These are phyloP conservation scores for Aplosporella prunicola DNA, from an alignment of 2,329 filamentous ascomycete species.

Conservation along the genomic window DNA sequence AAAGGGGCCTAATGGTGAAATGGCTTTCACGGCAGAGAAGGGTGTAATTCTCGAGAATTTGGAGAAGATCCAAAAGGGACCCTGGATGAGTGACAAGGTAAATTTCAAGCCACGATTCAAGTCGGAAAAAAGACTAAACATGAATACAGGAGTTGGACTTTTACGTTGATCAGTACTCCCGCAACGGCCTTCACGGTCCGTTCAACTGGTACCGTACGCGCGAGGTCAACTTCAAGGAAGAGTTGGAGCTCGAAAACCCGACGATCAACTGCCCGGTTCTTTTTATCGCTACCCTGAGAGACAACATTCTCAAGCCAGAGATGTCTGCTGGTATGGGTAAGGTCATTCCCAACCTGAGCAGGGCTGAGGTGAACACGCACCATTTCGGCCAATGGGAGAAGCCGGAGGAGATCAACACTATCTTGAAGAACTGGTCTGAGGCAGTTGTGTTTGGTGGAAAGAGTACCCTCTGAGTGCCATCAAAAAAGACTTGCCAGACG, in stretches of 20 bases:
- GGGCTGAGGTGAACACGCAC: slow-evolving; percentile 54
- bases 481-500: too few relatives aligned
- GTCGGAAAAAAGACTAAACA: neutral
- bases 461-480: slow-evolving; percentile 35
- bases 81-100: slow-evolving; percentile 53
- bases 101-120: slow-evolving; percentile 15
- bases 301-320: slow-evolving; percentile 61
- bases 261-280: slow-evolving; percentile 46
- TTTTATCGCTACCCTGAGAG: slow-evolving; percentile 63
- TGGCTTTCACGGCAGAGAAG: slow-evolving; percentile 47
- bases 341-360: slow-evolving; percentile 54
- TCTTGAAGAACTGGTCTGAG: slow-evolving; percentile 59
- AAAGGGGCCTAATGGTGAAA: slow-evolving; percentile 44
- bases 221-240: slow-evolving; percentile 67
- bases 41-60: slow-evolving; percentile 59
- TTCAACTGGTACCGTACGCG: slow-evolving; percentile 82
- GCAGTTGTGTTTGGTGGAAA: slow-evolving; percentile 41
- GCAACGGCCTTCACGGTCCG: slow-evolving; percentile 67
- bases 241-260: slow-evolving; percentile 36
- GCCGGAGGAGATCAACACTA: slow-evolving; percentile 58
- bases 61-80: slow-evolving; percentile 45
- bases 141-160: slow-evolving; percentile 55
- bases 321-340: slow-evolving; percentile 65
- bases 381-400: slow-evolving; percentile 82
- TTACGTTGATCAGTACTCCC: slow-evolving; percentile 64